Percentiles rank a stretch among this genome's conserved stretches.
phyloP scores from a whole-genome alignment of 805 yeast genomes.

The Starmerella floricola region DNA sequence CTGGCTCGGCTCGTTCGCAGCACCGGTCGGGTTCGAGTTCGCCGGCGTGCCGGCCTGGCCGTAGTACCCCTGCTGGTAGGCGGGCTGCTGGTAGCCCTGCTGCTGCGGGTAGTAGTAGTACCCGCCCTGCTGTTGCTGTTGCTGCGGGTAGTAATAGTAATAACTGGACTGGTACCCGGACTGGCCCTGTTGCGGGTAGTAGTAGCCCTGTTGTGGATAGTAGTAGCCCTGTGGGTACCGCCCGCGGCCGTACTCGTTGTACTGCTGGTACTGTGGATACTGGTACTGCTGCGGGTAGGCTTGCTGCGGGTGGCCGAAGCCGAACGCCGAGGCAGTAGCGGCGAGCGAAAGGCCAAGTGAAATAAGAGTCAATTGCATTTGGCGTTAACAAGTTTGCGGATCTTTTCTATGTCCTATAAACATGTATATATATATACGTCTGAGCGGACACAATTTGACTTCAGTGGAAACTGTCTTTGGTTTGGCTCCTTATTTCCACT shows the following conservation, averaged over 20 bases:
- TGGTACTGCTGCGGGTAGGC: not conserved
- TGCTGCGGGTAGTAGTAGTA: not conserved
- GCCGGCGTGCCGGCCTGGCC: not conserved
- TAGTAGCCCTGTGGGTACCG: slow-evolving; percentile 3
- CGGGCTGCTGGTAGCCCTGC: not conserved
- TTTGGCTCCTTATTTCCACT: no score
- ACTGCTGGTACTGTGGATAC: not conserved
- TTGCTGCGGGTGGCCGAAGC: not conserved
- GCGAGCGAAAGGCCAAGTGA: no score
- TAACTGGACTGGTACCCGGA: not conserved
- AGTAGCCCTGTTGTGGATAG: slow-evolving; percentile 1
- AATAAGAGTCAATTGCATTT: no score
- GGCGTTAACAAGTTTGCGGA: not conserved
- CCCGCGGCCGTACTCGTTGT: not conserved
- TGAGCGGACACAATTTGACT: not conserved
- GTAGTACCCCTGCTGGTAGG: not conserved
- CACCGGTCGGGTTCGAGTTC: not conserved
- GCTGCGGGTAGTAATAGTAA: not conserved
- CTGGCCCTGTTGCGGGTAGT: slow-evolving; percentile 7
- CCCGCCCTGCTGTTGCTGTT: no score
- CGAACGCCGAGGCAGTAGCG: not conserved
- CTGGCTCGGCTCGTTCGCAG: not conserved
- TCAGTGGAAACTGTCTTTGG: no score
- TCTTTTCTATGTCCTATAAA: not conserved
- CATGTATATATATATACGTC: not conserved